phyloP scores from a whole-genome alignment of 2,329 filamentous ascomycete species.

The Exophiala sp. region DNA sequence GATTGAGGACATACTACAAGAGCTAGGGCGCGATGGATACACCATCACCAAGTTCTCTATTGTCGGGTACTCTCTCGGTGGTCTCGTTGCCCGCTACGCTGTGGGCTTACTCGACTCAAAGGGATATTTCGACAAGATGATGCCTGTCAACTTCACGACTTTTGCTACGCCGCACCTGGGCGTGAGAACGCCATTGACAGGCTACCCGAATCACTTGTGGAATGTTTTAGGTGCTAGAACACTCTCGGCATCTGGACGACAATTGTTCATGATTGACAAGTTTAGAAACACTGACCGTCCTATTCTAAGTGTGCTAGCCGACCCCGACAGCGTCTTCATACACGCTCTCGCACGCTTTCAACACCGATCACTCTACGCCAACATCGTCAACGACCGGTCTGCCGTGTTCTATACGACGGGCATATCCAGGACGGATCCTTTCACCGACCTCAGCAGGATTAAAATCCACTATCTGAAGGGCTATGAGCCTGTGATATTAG shows the following conservation, averaged over 20 bases:
- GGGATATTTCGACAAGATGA: constrained; percentile 69
- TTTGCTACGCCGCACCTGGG: constrained; percentile 82
- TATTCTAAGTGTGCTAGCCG: constrained; percentile 72
- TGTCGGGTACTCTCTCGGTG: constrained; percentile 83
- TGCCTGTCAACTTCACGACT: constrained; percentile 89
- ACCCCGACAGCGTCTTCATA: constrained; percentile 80
- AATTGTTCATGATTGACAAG: constrained; percentile 79
- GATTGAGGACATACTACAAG: constrained; percentile 54
- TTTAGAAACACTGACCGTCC: constrained; percentile 80
- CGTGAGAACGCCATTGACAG: constrained; percentile 63
- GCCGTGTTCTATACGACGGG: constrained; percentile 77
- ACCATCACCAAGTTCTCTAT: constrained; percentile 77
- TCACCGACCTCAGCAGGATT: constrained; percentile 58
- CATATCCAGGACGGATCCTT: constrained; percentile 74
- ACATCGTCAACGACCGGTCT: constrained; percentile 78
- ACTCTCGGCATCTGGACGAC: constrained; percentile 74
- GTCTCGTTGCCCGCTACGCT: constrained; percentile 78
- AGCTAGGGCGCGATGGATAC: constrained; percentile 56
- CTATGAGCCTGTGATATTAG: constrained; percentile 69
- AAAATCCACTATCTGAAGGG: constrained; percentile 68
- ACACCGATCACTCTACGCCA: constrained; percentile 72
- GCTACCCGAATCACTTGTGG: constrained; percentile 62
- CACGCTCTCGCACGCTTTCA: constrained; percentile 69
- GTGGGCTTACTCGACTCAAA: constrained; percentile 76
- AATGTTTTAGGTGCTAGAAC: constrained; percentile 79